These are phyloP conservation scores for Lagenaria siceraria DNA, from an alignment of 306 rosid species.

Conservation along the genomic window DNA sequence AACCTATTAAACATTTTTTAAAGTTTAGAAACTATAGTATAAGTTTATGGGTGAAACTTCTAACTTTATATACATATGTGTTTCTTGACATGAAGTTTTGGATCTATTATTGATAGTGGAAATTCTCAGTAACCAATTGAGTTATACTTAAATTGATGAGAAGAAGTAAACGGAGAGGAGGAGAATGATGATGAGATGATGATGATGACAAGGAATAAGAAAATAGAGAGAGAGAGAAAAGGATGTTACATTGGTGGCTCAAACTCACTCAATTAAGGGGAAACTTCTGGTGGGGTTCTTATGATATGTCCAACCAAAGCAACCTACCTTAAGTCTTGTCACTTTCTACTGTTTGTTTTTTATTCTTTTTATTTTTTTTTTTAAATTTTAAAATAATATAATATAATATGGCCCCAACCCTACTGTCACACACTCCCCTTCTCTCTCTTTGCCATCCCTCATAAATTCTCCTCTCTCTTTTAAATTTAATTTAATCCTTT, in stretches of 20 bases:
- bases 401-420: neutral
- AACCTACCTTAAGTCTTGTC: neutral
- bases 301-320: neutral
- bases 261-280: neutral
- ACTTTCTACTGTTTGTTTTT: constrained; percentile 9
- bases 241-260: constrained; percentile 1
- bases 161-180: no score
- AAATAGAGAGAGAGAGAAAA: neutral
- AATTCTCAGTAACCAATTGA: no score
- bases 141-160: no score
- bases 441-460: neutral
- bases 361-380: no score
- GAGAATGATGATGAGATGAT: neutral
- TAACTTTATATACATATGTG: no score
- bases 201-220: neutral
- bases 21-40: no score
- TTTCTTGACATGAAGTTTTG: no score
- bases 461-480: neutral
- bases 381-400: neutral
- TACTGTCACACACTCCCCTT: neutral
- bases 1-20: no score
- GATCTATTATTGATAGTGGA: no score
- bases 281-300: constrained; percentile 1
- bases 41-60: no score
- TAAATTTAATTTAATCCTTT: neutral